Conservation (phyloP, 441 rosid genomes). For the Pelargonium myrrhifolium region DNA sequence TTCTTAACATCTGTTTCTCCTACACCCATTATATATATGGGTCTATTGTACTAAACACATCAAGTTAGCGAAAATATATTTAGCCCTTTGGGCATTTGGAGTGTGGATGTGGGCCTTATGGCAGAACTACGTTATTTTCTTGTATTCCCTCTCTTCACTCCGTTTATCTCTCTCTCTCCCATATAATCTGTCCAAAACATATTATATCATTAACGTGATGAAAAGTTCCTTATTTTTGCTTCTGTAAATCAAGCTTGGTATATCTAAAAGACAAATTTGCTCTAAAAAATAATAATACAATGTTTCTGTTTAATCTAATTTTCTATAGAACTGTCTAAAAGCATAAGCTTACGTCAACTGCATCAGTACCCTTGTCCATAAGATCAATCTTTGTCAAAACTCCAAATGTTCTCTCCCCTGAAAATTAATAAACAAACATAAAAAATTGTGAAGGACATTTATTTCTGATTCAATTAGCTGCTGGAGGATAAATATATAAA, state of each 20-base stretch:
- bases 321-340: constrained; percentile 7
- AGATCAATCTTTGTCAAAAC: constrained; percentile 95
- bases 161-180: no score
- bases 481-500: background rate
- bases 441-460: background rate
- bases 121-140: no score
- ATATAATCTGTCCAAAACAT: no score
- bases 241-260: background rate
- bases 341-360: constrained; percentile 52
- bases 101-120: no score
- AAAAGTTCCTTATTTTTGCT: background rate
- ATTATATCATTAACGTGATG: background rate
- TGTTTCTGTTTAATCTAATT: constrained; percentile 10
- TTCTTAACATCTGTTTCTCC: no score
- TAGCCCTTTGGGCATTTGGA: no score
- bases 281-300: constrained; percentile 8
- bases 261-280: background rate
- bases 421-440: constrained; percentile 14
- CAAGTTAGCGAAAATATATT: no score
- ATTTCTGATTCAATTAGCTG: background rate
- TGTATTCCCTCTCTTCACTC: no score
- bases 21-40: no score
- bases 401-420: constrained; percentile 97
- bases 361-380: constrained; percentile 99
- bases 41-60: no score